Evolutionary conservation across 352 stramenopile genomes (phyloP), one percentile per base, ranked within the genome.

Genomic region (Phytophthora brassicae): DNA sequence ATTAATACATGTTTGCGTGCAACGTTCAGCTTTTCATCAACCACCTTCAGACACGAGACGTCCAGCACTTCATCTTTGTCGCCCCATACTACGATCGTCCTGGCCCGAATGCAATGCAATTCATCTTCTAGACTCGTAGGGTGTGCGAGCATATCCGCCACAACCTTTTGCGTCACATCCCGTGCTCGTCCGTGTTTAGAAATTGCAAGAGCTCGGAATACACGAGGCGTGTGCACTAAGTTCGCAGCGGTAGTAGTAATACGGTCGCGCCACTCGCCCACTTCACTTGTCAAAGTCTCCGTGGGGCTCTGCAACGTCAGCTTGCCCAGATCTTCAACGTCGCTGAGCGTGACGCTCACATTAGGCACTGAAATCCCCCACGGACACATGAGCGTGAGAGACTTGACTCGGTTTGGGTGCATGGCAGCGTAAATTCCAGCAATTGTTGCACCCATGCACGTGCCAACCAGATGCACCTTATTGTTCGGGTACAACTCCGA

Each of bases 381-480:
- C 2, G 82, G 80, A 47, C 80, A 86, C 45, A 92, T 74, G 55
- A 92, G 60, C 17, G 80, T 88, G 9, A 90, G 49, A 12, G 80
- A 88, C 16, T 69, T 70, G 26, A 89, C 74, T 9, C 69, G 74
- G 2, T 81, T 72, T 3, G 82, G 72, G 42, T 88, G 76, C 69
- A 79, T 83, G 23, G 78, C 76, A 31, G 82, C 74, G 60, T 87
- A 92, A 5, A 86, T 66, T 16, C 82, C 82, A 4, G 77, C 75
- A 60, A 92, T 74, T 60, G 86, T 83, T 16, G 78, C 82, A 55
- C 82, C 80, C 76, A 92, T 92, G 38, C 76, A 89, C 29, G 75
- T 86, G 6, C 83, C 83, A 6, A 90, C 60, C 2, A 92, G 48
- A 23, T 92, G 83, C 35, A 92, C 66, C 53, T 82, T 88, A 43